Conservation (phyloP, 73 alveolate genomes). For the Diophrys appendiculata region DNA sequence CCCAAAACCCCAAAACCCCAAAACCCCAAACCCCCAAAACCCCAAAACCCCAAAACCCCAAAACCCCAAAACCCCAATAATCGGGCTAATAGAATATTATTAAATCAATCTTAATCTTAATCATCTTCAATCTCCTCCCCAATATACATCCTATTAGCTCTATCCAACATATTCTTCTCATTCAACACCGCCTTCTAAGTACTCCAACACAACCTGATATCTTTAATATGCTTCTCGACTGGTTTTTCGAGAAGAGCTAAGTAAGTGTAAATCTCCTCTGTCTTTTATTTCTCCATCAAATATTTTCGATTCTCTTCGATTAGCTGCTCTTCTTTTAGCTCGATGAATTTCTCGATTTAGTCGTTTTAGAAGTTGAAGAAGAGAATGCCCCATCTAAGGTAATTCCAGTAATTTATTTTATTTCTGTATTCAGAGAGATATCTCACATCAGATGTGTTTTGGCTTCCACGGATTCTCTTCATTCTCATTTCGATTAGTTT, state of each 20-base stretch:
- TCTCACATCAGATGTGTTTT: not conserved
- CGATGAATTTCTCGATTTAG: constrained; percentile 7
- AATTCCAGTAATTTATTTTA: constrained; percentile 58
- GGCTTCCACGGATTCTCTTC: not conserved
- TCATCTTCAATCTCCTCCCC: not conserved
- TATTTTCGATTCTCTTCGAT: constrained; percentile 32
- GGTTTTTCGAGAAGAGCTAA: constrained; percentile 53
- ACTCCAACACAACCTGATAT: not conserved
- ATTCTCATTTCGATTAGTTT: constrained; percentile 1
- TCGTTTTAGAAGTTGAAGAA: constrained; percentile 34
- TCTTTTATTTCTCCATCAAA: constrained; percentile 44
- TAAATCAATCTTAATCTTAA: not conserved
- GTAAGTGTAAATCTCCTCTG: constrained; percentile 43
- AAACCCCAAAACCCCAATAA: no score
- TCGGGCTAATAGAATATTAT: no score
- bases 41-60: no score
- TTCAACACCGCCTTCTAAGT: not conserved
- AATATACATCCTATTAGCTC: not conserved
- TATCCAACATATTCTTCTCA: not conserved
- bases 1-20: no score
- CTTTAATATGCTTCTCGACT: constrained; percentile 12
- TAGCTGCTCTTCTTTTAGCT: constrained; percentile 20
- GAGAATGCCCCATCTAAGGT: constrained; percentile 47
- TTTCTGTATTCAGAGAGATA: not conserved
- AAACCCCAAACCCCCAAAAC: no score